Evolutionary conservation across 2,329 filamentous ascomycete genomes (phyloP).

Genomic region (Beauveria sp.): DNA sequence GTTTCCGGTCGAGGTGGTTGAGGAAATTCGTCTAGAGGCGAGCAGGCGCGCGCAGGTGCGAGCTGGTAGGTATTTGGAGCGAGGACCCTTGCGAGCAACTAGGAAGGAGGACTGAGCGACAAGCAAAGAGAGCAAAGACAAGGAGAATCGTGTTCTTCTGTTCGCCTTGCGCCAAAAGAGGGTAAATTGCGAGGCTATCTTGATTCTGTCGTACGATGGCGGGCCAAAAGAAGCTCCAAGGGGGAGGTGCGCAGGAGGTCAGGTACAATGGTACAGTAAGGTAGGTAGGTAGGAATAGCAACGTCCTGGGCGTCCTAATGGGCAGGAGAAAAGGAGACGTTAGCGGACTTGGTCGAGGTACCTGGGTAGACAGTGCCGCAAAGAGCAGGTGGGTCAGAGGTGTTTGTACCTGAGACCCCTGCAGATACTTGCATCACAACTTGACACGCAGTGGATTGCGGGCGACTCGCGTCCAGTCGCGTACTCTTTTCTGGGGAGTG

Average conservation of each 20-base stretch:
- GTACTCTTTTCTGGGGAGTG: background rate
- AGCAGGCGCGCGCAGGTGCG: background rate
- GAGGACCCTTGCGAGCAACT: background rate
- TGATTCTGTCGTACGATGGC: background rate
- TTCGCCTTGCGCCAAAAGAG: background rate
- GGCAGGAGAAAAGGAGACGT: constrained; percentile 1
- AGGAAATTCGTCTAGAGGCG: background rate
- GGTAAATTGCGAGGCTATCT: background rate
- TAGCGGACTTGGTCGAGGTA: background rate
- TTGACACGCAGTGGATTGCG: no score
- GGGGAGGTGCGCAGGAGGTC: background rate
- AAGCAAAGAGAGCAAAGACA: background rate
- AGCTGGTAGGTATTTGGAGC: background rate
- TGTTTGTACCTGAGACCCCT: background rate
- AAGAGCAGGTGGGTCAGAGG: background rate
- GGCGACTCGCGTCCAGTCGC: background rate
- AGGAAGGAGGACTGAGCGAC: background rate
- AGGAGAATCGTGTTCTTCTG: background rate
- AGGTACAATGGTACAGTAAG: background rate
- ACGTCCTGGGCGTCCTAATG: background rate
- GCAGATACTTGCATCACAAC: background rate
- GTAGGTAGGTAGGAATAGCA: no score
- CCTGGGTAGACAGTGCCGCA: no score
- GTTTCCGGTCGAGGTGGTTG: background rate
- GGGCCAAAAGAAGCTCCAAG: background rate